These are phyloP conservation scores for Zygoascus tannicola DNA, from an alignment of 805 yeast genomes.

Conservation along the genomic window DNA sequence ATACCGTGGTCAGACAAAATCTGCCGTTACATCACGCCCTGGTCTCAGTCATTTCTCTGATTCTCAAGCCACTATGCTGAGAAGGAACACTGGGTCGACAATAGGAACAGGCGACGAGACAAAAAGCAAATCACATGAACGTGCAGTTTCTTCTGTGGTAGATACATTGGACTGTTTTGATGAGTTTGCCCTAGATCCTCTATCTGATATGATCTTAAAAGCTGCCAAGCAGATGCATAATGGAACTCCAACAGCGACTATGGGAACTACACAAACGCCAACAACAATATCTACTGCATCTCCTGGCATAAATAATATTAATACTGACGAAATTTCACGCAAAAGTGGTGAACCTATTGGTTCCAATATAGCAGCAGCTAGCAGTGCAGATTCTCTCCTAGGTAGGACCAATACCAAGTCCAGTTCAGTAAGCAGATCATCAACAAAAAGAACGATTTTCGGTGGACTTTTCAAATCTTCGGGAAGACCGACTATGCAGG, in stretches of 20 bases:
- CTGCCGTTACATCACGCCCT: no score
- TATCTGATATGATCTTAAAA: slow-evolving; percentile 9
- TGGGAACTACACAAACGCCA: not conserved
- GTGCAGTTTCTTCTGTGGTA: not conserved
- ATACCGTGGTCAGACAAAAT: no score
- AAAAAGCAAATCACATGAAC: no score
- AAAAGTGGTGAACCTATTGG: not conserved
- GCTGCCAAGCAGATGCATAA: not conserved
- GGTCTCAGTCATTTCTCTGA: no score
- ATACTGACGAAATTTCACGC: not conserved
- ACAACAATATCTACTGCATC: not conserved
- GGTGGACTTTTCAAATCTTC: slow-evolving; percentile 15
- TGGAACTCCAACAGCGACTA: not conserved
- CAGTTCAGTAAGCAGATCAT: not conserved
- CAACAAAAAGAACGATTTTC: slow-evolving; percentile 9
- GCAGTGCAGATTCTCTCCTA: no score
- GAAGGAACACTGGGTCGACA: no score
- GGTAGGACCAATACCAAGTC: not conserved
- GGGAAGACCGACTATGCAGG: slow-evolving; percentile 17
- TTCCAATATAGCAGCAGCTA: no score
- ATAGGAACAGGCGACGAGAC: no score
- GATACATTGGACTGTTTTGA: not conserved
- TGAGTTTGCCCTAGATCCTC: slow-evolving; percentile 7
- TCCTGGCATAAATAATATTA: not conserved
- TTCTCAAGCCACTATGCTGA: no score